Base-by-base conservation (phyloP, 345 rosid genomes). In the Lepidium sativum region DNA sequence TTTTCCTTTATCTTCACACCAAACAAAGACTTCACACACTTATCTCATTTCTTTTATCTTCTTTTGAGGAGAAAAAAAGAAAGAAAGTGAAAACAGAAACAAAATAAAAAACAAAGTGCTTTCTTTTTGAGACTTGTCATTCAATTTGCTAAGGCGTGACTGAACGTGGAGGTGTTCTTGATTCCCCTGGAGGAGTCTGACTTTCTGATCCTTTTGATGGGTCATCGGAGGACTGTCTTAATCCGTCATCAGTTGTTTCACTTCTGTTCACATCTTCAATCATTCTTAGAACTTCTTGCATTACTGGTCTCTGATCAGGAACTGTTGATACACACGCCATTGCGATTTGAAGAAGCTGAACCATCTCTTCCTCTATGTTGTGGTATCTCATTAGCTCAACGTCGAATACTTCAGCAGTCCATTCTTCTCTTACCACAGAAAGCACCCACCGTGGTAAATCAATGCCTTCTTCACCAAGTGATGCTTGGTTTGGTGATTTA, bases 391-490 rank as follows among this genome's bases (percentile, higher is more conserved):
- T 94, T 13, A 94, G 71, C 81, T 94, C 99, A 51, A 83, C 95
- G 1, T 88, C 99, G 25, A 94, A 88, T 0, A 94, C 99, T 79
- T 90, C 99, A 0, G 99, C 99, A 6, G 99, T 90, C 99, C 99
- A 94, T 59, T 94, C 99, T 75, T 94, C 99, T 1, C 99, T 69
- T 2, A 94, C 99, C 40, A 94, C 99, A 0, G 99, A 94, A 56
- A 87, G 96, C 21, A 94, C 99, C 99, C 99, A 94, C 39, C 99
- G 62, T 0, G 99, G 99, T 47, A 94, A 71, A 77, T 94, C 99
- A 43, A 90, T 90, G 38, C 99, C 99, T 68, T 94, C 97, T 35
- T 94, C 99, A 0, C 99, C 97, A 15, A 94, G 74, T 1, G 99
- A 94, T 0, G 96, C 95, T 70, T 94, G 99, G 57, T 88, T 90